A percentile compares a stretch with the other conserved stretches of the same genome.
Conservation (phyloP, 2,329 filamentous ascomycete species). For the Claviceps maximensis region DNA sequence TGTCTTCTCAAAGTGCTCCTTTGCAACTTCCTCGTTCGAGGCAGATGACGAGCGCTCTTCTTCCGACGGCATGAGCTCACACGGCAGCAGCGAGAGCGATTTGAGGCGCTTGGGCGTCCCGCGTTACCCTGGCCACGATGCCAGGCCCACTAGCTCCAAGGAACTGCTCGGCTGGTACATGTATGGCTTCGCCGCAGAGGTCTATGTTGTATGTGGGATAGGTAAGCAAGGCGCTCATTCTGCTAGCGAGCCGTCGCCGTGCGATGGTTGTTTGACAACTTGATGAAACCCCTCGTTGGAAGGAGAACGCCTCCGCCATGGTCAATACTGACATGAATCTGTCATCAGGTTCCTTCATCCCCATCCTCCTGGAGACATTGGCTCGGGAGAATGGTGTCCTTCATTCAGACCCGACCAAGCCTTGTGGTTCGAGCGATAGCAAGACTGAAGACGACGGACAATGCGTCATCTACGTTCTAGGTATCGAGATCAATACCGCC, state of each 20-base stretch:
- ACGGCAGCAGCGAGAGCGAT: constrained; percentile 22
- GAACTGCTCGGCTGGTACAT: constrained; percentile 92
- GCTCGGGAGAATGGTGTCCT: constrained; percentile 86
- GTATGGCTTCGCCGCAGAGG: constrained; percentile 92
- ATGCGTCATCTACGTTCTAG: constrained; percentile 72
- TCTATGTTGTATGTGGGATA: constrained; percentile 72
- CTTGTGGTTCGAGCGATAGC: constrained; percentile 55
- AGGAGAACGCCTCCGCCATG: constrained; percentile 1
- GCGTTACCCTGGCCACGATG: constrained; percentile 73
- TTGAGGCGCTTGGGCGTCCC: constrained; percentile 23
- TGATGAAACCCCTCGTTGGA: neutral
- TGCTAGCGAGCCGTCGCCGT: neutral
- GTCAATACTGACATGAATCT: neutral
- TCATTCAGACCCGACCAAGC: constrained; percentile 58
- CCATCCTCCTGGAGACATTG: constrained; percentile 86
- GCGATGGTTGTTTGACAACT: neutral
- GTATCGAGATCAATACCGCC: constrained; percentile 82
- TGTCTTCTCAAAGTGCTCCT: constrained; percentile 41
- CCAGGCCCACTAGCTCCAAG: constrained; percentile 70
- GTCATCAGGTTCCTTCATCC: constrained; percentile 71
- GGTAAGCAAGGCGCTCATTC: constrained; percentile 39
- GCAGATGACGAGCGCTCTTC: constrained; percentile 56
- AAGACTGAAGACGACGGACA: constrained; percentile 44
- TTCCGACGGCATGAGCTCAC: constrained; percentile 22
- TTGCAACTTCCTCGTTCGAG: constrained; percentile 47